These are phyloP conservation scores for Tribonema minus DNA, from an alignment of 108 stramenopile species.

Conservation along the genomic window DNA sequence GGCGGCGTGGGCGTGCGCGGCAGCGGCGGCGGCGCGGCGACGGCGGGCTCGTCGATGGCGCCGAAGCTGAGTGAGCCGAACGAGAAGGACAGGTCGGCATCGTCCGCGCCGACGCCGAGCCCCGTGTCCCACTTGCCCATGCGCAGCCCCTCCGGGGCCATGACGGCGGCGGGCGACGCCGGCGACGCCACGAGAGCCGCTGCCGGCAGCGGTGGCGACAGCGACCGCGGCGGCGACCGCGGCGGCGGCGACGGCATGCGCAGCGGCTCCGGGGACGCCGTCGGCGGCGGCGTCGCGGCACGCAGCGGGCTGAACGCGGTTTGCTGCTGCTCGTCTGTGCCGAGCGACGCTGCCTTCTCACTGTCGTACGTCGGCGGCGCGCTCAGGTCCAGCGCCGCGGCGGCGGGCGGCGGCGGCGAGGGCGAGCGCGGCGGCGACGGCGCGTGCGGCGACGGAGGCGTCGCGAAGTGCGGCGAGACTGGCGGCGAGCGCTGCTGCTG, in stretches of 20 bases:
- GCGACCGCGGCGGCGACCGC: neutral
- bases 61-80: constrained; percentile 14
- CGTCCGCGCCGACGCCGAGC: constrained; percentile 15
- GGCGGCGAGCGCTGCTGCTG: neutral
- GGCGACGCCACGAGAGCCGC: neutral
- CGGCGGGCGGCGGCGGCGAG: neutral
- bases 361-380: no score
- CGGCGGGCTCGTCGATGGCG: neutral
- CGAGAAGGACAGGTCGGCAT: constrained; percentile 14
- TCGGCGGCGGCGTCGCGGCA: neutral
- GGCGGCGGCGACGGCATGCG: neutral
- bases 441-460: neutral
- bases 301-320: constrained; percentile 4
- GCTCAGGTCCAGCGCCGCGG: neutral
- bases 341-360: no score
- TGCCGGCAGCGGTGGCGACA: neutral
- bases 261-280: neutral
- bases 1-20: no score
- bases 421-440: constrained; percentile 7
- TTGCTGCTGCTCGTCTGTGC: no score
- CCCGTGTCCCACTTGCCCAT: constrained; percentile 46
- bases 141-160: constrained; percentile 4
- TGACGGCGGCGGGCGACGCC: neutral
- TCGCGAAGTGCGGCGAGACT: neutral
- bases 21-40: no score